These are phyloP conservation scores for Aspergillus ibericus DNA, from an alignment of 2,329 filamentous ascomycete species.

Conservation along the genomic window DNA sequence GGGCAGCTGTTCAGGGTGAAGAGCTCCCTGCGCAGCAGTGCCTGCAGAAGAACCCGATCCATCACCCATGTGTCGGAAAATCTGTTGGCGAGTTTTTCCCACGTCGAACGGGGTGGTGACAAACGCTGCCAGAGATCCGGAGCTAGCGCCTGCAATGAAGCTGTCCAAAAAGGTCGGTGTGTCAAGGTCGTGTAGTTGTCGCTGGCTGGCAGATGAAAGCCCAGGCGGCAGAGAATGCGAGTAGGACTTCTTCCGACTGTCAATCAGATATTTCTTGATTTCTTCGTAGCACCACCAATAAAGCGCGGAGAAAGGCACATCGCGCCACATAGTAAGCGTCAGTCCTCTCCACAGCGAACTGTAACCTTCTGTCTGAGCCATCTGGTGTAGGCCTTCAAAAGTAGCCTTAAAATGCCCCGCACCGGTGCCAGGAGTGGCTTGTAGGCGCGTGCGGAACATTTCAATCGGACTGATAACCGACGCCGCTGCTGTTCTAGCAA, in stretches of 20 bases:
- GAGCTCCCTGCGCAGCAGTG: constrained; percentile 18
- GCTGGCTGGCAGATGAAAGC: constrained; percentile 8
- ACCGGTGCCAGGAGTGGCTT: constrained; percentile 63
- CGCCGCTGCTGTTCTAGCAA: constrained; percentile 77
- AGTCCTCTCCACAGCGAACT: constrained; percentile 85
- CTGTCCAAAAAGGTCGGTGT: constrained; percentile 80
- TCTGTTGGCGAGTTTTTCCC: constrained; percentile 91
- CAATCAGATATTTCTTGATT: constrained; percentile 69
- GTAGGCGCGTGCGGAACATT: constrained; percentile 88
- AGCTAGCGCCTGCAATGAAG: constrained; percentile 80
- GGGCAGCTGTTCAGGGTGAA: constrained; percentile 67
- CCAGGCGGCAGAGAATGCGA: constrained; percentile 18
- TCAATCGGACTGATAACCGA: constrained; percentile 86
- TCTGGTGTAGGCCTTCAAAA: constrained; percentile 70
- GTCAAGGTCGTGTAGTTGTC: constrained; percentile 68
- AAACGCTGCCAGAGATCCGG: constrained; percentile 81
- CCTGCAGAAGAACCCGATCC: constrained; percentile 21
- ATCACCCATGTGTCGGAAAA: constrained; percentile 63
- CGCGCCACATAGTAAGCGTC: constrained; percentile 88
- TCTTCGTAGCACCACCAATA: constrained; percentile 99
- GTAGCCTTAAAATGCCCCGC: constrained; percentile 77
- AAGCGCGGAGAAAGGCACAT: constrained; percentile 93
- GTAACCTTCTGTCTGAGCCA: constrained; percentile 77
- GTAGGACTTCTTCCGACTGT: constrained; percentile 58
- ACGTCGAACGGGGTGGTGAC: constrained; percentile 96